These are phyloP conservation scores for Hirsutella rhossiliensis DNA, from an alignment of 2,329 filamentous ascomycete genomes.

Conservation along the genomic window DNA sequence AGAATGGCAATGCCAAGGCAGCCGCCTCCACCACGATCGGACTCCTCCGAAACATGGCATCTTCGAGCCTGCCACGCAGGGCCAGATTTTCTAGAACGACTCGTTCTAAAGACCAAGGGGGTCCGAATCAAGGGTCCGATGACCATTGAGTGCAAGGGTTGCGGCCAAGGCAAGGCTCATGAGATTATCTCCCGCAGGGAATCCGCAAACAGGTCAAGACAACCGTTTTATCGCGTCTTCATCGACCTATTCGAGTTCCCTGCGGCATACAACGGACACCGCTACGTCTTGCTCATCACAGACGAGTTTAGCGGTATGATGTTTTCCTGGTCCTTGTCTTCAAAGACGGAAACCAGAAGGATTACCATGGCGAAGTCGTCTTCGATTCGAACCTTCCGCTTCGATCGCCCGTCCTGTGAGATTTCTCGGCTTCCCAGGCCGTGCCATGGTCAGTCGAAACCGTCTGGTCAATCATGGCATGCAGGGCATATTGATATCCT, in stretches of 20 bases:
- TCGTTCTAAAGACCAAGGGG: neutral
- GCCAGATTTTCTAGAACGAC: neutral
- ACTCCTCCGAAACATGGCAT: neutral
- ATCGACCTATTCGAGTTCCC: neutral
- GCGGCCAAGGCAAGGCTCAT: neutral
- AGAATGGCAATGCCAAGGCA: neutral
- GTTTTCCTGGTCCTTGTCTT: neutral
- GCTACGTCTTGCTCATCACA: neutral
- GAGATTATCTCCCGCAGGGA: constrained; percentile 1
- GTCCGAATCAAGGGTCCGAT: neutral
- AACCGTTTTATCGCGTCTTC: neutral
- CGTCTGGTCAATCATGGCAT: no score
- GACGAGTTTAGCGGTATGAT: no score
- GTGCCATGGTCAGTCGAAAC: no score
- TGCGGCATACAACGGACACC: constrained; percentile 1
- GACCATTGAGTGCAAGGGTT: neutral
- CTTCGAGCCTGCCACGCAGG: neutral
- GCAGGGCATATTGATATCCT: no score
- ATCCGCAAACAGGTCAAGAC: neutral
- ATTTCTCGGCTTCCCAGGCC: no score
- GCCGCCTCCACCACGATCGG: neutral
- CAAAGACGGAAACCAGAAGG: neutral
- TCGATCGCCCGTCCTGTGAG: no score
- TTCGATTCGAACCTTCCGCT: no score
- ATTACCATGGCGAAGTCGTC: neutral